Conservation (phyloP, 805 yeast species). For the Hagleromyces aurorensis region DNA sequence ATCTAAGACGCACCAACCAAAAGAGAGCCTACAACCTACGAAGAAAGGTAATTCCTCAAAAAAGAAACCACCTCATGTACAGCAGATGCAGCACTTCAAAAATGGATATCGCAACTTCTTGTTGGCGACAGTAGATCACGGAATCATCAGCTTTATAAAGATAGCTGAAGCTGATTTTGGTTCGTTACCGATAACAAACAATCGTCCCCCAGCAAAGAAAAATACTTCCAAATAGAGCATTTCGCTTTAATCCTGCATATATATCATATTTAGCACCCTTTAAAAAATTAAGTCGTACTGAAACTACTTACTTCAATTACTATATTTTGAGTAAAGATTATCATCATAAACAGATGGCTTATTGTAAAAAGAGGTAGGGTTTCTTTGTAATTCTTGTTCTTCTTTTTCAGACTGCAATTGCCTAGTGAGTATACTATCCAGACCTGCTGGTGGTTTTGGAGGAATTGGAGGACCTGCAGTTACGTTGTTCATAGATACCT, state of each 20-base stretch:
- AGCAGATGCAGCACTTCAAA: constrained; percentile 37
- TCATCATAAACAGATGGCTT: constrained; percentile 47
- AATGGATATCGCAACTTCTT: constrained; percentile 47
- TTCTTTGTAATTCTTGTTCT: constrained; percentile 21
- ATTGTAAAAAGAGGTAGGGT: constrained; percentile 38
- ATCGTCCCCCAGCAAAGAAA: neutral
- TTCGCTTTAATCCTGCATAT: no score
- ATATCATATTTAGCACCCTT: no score
- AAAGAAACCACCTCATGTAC: constrained; percentile 18
- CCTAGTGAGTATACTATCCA: constrained; percentile 5
- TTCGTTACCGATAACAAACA: constrained; percentile 4
- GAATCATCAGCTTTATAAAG: constrained; percentile 60
- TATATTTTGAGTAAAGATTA: constrained; percentile 35
- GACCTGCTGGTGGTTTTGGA: constrained; percentile 13
- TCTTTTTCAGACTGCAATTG: constrained; percentile 11
- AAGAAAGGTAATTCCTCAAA: constrained; percentile 1
- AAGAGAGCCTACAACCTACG: neutral
- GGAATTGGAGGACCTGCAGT: constrained; percentile 16
- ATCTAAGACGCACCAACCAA: constrained; percentile 1
- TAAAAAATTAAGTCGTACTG: neutral
- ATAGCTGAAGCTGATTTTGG: constrained; percentile 44
- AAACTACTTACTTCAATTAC: constrained; percentile 8
- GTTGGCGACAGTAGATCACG: constrained; percentile 66
- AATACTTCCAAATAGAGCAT: neutral
- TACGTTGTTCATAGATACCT: no score